A percentile compares a stretch with the other conserved stretches of the same genome.
Evolutionary conservation across 2,329 filamentous ascomycete species (phyloP).

Genomic region (Apiospora hydei): DNA sequence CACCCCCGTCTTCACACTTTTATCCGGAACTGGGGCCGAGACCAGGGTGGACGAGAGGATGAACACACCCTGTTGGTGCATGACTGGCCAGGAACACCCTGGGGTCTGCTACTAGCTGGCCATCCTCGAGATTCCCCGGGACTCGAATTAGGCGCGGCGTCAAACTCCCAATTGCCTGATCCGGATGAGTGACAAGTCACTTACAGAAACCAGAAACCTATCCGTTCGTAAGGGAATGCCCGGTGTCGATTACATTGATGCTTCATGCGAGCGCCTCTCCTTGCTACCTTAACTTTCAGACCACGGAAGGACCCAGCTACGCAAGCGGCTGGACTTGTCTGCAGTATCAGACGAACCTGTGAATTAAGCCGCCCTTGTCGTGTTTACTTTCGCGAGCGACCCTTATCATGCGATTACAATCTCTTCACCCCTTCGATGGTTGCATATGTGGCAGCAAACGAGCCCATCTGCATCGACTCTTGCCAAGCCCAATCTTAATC

Average conservation of each 20-base stretch:
- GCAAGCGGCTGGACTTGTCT: not conserved
- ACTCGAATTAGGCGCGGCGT: constrained; percentile 7
- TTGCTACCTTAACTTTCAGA: not conserved
- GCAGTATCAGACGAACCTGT: not conserved
- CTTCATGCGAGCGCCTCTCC: not conserved
- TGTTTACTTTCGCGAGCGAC: not conserved
- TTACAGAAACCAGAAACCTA: not conserved
- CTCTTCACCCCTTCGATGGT: not conserved
- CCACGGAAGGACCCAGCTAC: not conserved
- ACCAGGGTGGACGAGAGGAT: not conserved
- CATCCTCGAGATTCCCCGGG: not conserved
- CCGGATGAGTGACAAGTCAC: not conserved
- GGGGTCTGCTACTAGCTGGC: not conserved
- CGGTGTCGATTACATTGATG: not conserved
- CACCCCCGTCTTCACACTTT: not conserved
- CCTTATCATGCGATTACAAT: not conserved
- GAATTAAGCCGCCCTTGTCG: not conserved
- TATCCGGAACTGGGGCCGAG: not conserved
- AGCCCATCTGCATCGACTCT: not conserved
- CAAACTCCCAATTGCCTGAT: not conserved
- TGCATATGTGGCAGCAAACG: not conserved
- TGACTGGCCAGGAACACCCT: not conserved
- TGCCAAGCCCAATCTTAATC: not conserved
- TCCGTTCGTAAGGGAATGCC: too few relatives aligned
- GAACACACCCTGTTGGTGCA: not conserved